phyloP scores from a whole-genome alignment of 345 rosid species.

The Diplotaxis tenuifolia region DNA sequence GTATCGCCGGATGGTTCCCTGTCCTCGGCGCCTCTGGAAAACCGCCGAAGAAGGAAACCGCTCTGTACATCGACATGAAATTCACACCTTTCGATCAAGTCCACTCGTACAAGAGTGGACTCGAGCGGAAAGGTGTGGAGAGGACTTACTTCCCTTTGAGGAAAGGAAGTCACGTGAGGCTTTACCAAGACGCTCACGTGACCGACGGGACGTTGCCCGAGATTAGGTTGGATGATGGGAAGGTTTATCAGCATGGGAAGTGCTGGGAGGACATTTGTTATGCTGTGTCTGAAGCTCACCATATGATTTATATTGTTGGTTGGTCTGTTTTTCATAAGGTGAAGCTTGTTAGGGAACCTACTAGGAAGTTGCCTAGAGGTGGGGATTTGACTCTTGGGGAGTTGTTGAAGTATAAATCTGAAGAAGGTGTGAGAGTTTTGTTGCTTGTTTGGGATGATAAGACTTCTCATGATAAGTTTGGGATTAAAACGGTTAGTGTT shows the following conservation, averaged over 20 bases:
- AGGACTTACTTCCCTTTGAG: slow-evolving; percentile 76
- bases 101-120: slow-evolving; percentile 46
- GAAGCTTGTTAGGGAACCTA: slow-evolving; percentile 73
- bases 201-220: slow-evolving; percentile 44
- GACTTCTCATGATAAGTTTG: slow-evolving; percentile 76
- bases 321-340: slow-evolving; percentile 90
- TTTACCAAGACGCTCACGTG: slow-evolving; percentile 93
- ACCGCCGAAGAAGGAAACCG: slow-evolving; percentile 53
- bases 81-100: slow-evolving; percentile 69
- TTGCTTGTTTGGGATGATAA: slow-evolving; percentile 90
- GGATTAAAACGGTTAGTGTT: slow-evolving; percentile 55
- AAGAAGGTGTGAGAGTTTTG: slow-evolving; percentile 91
- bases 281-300: slow-evolving; percentile 91
- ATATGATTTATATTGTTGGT: slow-evolving; percentile 80
- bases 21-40: slow-evolving; percentile 45
- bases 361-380: slow-evolving; percentile 58
- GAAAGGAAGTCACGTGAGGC: slow-evolving; percentile 58
- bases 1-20: slow-evolving; percentile 51
- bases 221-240: slow-evolving; percentile 49
- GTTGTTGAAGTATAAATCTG: slow-evolving; percentile 83
- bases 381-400: slow-evolving; percentile 86
- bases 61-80: slow-evolving; percentile 48
- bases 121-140: slow-evolving; percentile 55
- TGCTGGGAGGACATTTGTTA: slow-evolving; percentile 97
- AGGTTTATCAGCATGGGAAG: slow-evolving; percentile 44